phyloP scores from a whole-genome alignment of 192 early-diverging fungal species.

The Geosiphon pyriformis region DNA sequence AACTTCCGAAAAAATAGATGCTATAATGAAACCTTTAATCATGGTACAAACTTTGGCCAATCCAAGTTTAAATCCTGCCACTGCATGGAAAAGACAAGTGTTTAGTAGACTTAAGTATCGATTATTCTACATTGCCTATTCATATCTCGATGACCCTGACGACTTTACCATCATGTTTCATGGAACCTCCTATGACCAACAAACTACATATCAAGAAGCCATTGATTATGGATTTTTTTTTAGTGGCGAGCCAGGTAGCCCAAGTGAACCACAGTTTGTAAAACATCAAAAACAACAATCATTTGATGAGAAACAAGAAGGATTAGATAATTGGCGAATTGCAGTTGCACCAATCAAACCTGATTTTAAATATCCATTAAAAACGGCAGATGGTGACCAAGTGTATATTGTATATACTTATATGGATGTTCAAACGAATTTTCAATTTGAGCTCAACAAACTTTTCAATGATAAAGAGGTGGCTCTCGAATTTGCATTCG shows the following conservation, averaged over 20 bases:
- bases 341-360: slow-evolving; percentile 10
- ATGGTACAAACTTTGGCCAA: slow-evolving; percentile 5
- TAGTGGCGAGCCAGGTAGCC: not conserved
- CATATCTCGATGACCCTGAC: slow-evolving; percentile 11
- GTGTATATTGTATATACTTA: slow-evolving; percentile 17
- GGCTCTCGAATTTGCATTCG: slow-evolving; percentile 5
- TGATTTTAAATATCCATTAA: not conserved
- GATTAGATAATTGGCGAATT: slow-evolving; percentile 16
- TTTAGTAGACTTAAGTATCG: slow-evolving; percentile 12
- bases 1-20: not conserved
- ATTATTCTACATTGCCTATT: slow-evolving; percentile 8
- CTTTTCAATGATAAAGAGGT: slow-evolving; percentile 9
- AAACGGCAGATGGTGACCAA: slow-evolving; percentile 5
- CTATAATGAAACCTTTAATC: slow-evolving; percentile 6
- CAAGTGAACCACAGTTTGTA: not conserved
- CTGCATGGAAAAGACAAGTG: slow-evolving; percentile 17
- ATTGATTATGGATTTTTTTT: not conserved
- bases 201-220: not conserved
- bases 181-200: slow-evolving; percentile 13
- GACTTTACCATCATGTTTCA: slow-evolving; percentile 12
- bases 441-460: slow-evolving; percentile 14
- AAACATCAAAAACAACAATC: slow-evolving; percentile 10
- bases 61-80: not conserved
- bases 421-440: not conserved
- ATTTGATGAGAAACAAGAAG: slow-evolving; percentile 20